Base-by-base conservation (phyloP, 768 basidiomycete species). In the Tylopilus subfusipes region DNA sequence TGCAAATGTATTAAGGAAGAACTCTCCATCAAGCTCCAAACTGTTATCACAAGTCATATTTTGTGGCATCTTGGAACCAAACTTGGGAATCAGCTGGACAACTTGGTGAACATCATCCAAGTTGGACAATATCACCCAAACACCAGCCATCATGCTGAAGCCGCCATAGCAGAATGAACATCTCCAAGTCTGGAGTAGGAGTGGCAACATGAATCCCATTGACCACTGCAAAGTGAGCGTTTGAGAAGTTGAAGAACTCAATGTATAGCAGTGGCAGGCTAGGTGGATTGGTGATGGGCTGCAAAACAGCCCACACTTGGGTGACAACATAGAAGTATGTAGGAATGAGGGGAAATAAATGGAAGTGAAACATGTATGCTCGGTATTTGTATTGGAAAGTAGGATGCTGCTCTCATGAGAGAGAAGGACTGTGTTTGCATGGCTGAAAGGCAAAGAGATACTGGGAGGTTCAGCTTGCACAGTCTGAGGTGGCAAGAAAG, bases 381-480 rank as follows among this genome's bases (percentile, higher is more conserved):
- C 22, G 5, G 16, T 25, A 3, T n/a, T 33, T 3, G 13, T 3
- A 33, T 25, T 2, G 8, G 25, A 60, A 43, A 51, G 27, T 8
- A 43, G 21, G 0, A 58, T 48, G 11, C 59, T 49, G 16, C 55
- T 60, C 22, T 60, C 52, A 12, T 60, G 52, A 10, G 27, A 1
- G 8, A 60, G 30, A 0, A 60, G 34, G 10, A 58, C 49, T 1
- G 29, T 60, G 16, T 54, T n/a, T n/a, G n/a, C n/a, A n/a, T n/a
- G n/a, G n/a, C n/a, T n/a, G n/a, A n/a, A n/a, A n/a, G n/a, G n/a
- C 42, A 57, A 40, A 1, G 48, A 4, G 4, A 21, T 5, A 14
- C 48, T 42, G 3, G 58, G 58, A 4, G 58, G 48, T n/a, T 9
- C 30, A 5, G 54, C 58, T 30, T 60, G 51, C 6, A 61, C 27